Conservation (phyloP, 2,329 filamentous ascomycete genomes). For the Phaeosphaeria sp. region DNA sequence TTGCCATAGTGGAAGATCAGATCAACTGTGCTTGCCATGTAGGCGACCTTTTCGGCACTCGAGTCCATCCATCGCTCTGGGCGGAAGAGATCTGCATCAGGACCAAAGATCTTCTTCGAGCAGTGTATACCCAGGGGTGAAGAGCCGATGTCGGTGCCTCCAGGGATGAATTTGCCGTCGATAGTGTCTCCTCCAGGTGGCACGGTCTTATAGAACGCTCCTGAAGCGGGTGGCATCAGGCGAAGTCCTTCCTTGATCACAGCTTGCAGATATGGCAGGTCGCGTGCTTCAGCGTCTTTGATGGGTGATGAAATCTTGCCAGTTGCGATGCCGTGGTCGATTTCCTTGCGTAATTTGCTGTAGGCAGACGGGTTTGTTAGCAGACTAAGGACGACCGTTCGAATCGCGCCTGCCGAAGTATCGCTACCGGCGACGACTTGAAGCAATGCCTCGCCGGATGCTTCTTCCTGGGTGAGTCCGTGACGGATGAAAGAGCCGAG, state of each 20-base stretch:
- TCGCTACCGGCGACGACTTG: slow-evolving; percentile 64
- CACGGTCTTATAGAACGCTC: slow-evolving; percentile 46
- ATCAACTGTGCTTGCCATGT: slow-evolving; percentile 30
- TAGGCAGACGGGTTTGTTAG: slow-evolving; percentile 56
- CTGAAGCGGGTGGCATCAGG: slow-evolving; percentile 23
- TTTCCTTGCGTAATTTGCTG: slow-evolving; percentile 53
- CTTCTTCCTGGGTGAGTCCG: slow-evolving; percentile 50
- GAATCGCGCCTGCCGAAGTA: slow-evolving; percentile 62
- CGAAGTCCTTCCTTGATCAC: slow-evolving; percentile 41
- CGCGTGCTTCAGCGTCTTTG: slow-evolving; percentile 20
- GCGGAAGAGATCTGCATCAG: slow-evolving; percentile 24
- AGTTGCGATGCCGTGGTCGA: slow-evolving; percentile 46
- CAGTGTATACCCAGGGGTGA: slow-evolving; percentile 14
- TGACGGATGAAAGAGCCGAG: slow-evolving; percentile 58
- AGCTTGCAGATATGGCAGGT: slow-evolving; percentile 40
- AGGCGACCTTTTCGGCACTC: slow-evolving; percentile 31
- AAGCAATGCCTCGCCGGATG: slow-evolving; percentile 52
- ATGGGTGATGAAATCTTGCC: slow-evolving; percentile 51
- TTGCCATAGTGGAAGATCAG: slow-evolving; percentile 37
- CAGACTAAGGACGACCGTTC: slow-evolving; percentile 59
- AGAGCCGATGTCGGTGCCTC: slow-evolving; percentile 28
- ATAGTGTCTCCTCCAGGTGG: slow-evolving; percentile 26
- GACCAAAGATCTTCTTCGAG: slow-evolving; percentile 24
- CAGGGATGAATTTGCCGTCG: slow-evolving; percentile 26
- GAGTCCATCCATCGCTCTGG: slow-evolving; percentile 38